Evolutionary conservation across 2,329 filamentous ascomycete genomes (phyloP), one percentile per base, ranked within the genome.

Genomic region (Pleomassaria siparia): DNA sequence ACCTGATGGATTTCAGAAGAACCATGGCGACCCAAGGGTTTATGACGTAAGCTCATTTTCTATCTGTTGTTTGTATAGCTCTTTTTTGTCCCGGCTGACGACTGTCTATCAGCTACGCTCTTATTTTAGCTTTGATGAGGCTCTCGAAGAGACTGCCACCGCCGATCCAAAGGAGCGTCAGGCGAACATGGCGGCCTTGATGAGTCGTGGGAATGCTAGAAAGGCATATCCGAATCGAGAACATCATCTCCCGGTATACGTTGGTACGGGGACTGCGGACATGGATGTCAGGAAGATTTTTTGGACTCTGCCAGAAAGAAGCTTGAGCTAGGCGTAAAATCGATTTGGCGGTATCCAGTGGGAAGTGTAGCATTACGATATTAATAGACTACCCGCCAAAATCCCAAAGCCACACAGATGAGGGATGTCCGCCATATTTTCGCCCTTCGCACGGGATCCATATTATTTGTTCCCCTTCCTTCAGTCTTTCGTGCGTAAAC

Each of bases 141-240:
- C 49, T 13, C 33, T 57, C 6, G 47, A 51, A 33, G 43, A 55
- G 11, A 70, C 69, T 1, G 67, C 61, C 40, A 54, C 44, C 46
- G 40, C 47, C 11, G 37, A 48, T 8, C 57, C 62, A 13, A 58
- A 64, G 28, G 46, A 53, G 7, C 58, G 70, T 37, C 58, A 66
- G 44, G 53, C 58, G 35, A 65, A 62, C 8, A 71, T 73, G 67
- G 51, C 54, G n/a, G 62, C 54, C 10, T 50, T 74, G 51, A 43
- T 74, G 43, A 61, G 62, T 43, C 54, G 64, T 40, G 53, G 53
- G n/a, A 81, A 84, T 73, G 80, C 81, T 1, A 76, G 80, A 50
- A 74, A 79, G 60, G 83, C 83, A 9, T 83, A 87, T 72, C 84
- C 84, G n/a, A 76, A 71, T 2, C 79, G 84, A 54, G 83, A 86